Evolutionary conservation across 306 rosid genomes (phyloP).

Genomic region (Dicorynia guianensis): DNA sequence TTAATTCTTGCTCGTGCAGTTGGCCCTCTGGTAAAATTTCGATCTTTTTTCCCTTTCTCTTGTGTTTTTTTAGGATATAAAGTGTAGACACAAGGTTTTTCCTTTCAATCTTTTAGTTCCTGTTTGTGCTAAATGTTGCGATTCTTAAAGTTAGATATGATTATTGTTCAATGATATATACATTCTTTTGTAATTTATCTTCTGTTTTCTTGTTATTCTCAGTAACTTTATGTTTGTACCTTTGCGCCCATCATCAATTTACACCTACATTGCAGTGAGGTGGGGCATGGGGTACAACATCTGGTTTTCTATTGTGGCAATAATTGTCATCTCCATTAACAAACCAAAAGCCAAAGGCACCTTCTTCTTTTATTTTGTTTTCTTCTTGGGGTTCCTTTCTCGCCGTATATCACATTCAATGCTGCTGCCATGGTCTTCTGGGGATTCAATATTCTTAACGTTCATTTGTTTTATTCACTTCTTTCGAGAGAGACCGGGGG

Average conservation of each 20-base stretch:
- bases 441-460: conserved; percentile 46
- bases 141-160: conserved; percentile 38
- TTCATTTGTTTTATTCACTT: conserved; percentile 57
- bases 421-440: conserved; percentile 55
- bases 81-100: conserved; percentile 13
- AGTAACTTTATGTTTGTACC: conserved; percentile 42
- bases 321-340: conserved; percentile 46
- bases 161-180: conserved; percentile 47
- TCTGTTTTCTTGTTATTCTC: conserved; percentile 29
- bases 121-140: conserved; percentile 37
- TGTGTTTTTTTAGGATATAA: conserved; percentile 37
- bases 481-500: conserved; percentile 45
- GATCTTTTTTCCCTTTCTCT: not conserved
- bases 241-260: conserved; percentile 52
- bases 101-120: conserved; percentile 33
- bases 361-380: conserved; percentile 20
- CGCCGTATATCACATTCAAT: conserved; percentile 50
- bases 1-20: not conserved
- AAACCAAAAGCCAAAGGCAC: conserved; percentile 36
- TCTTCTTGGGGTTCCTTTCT: conserved; percentile 6
- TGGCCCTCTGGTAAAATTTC: conserved; percentile 29
- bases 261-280: conserved; percentile 61
- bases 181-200: conserved; percentile 24
- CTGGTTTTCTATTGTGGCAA: conserved; percentile 40
- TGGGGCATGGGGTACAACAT: conserved; percentile 52